Base-by-base conservation (phyloP, 1,284 basidiomycete species). In the Acaromyces ingoldii region DNA sequence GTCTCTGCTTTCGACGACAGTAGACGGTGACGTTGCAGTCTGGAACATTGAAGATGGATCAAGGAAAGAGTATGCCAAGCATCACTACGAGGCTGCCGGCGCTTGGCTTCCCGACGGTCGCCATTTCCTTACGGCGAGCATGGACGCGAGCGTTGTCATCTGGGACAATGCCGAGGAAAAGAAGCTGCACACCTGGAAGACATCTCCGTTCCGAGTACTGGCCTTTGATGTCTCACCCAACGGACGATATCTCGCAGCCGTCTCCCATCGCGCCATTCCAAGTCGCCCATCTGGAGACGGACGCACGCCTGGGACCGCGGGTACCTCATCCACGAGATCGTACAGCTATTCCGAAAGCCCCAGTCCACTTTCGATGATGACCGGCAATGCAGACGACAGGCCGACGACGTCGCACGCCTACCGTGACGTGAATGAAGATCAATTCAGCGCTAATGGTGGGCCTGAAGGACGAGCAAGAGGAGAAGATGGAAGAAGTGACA, bases 151-250 rank as follows among this genome's bases (percentile, higher is more conserved):
- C 76, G 84, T 98, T 51, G 82, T 88, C 37, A 83, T 87, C 60
- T 97, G 91, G 89, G n/a, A n/a, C n/a, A 36, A 48, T 34, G 15
- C 42, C 4, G 42, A 85, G 54, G 91, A 91, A 19, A 83, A 81
- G 57, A 78, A 84, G 55, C 80, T 81, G 41, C 83, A 87, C 51
- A 80, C 81, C 48, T 91, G 88, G 85, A 80, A 80, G 9, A 79
- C 81, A 28, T 82, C 83, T n/a, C 81, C 85, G n/a, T 86, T 91
- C 63, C 87, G 93, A 56, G 82, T 98, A 61, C 85, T 86, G 13
- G 89, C 91, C 72, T 83, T 96, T 63, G 85, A 86, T 44, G 81
- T 96, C 58, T 86, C 91, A 11, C 89, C 91, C 11, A 89, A 96
- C 76, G 84, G 85, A 58, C 81, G 82, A 51, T 84, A 85, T 51